Evolutionary conservation across 441 rosid species (phyloP), one percentile per base, ranked within the genome.

Genomic region (Daphne laureola): DNA sequence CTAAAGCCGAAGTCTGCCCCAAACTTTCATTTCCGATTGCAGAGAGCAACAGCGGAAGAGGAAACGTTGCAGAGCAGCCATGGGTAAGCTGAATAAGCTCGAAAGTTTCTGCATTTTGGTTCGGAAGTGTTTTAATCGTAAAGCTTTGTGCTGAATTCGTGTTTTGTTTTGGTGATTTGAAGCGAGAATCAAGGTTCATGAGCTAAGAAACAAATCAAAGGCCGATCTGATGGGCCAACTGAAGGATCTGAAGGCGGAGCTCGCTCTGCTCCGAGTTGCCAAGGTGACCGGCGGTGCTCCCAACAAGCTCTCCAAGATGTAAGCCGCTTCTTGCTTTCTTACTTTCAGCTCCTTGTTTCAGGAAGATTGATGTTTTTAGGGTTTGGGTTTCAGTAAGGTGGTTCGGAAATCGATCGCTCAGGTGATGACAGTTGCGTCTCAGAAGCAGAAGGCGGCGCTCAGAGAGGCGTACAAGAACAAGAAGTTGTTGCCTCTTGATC

Each of bases 231-330:
- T 80, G 80, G 69, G 41, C 57, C 97, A 93, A 67, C 58, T 85
- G 66, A 87, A 81, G 72, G 95, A 90, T 14, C 82, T 82, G 14
- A 84, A 78, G 57, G 82, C 90, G 11, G 97, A 92, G 78, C 84
- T 92, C 13, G 81, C 98, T 15, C 90, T 81, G 55, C 97, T 92
- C 57, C 97, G 97, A 42, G 97, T 89, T 41, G 97, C 97, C 2
- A 86, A 92, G 74, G 98, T 92, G 68, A 89, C 98, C 43, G 97
- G 97, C 3, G 98, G 98, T 40, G 96, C 98, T 14, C 90, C 95
- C 4, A 83, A 89, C 82, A 89, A 89, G 83, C 92, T 92, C 55
- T 89, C 98, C 60, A 92, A 92, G 74, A 92, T 88, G 98, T 86
- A 72, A 18, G 70, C 27, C 8, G 3, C 23, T 17, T 5, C 13